Conservation (phyloP, 805 yeast genomes). For the Suhomyces sp. region DNA sequence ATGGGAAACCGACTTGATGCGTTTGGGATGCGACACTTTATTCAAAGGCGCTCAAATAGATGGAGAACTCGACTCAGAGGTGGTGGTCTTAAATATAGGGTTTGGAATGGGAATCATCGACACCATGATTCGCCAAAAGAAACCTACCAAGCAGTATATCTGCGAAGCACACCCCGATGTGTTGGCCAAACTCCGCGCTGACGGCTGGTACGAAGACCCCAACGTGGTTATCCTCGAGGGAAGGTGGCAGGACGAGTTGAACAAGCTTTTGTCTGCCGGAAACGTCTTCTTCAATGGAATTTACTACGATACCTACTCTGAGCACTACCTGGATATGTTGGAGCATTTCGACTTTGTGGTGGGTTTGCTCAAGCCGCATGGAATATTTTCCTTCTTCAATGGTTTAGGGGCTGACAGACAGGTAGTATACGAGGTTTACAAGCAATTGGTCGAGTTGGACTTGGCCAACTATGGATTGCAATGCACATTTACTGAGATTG, state of each 20-base stretch:
- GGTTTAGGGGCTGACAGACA: conserved; percentile 57
- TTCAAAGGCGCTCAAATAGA: conserved; percentile 43
- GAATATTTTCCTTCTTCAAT: conserved; percentile 86
- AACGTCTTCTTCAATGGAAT: conserved; percentile 85
- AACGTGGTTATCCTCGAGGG: conserved; percentile 78
- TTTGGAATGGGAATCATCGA: conserved; percentile 98
- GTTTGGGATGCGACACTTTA: conserved; percentile 72
- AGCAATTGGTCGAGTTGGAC: conserved; percentile 76
- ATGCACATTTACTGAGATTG: conserved; percentile 52
- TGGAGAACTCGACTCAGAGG: conserved; percentile 33
- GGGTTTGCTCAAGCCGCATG: conserved; percentile 78
- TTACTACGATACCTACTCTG: conserved; percentile 91
- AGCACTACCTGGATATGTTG: conserved; percentile 85
- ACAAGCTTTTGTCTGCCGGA: conserved; percentile 54
- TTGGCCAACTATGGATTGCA: conserved; percentile 72
- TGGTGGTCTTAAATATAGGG: conserved; percentile 76
- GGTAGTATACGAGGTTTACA: conserved; percentile 65
- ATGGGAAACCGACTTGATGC: conserved; percentile 88
- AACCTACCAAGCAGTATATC: conserved; percentile 75
- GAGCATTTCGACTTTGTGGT: conserved; percentile 79
- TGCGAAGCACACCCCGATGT: conserved; percentile 96
- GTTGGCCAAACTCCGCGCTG: conserved; percentile 56
- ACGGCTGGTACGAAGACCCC: conserved; percentile 79
- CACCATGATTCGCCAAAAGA: conserved; percentile 50
- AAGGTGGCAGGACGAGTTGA: conserved; percentile 87